Percentiles rank a stretch among this genome's conserved stretches.
phyloP scores from a whole-genome alignment of 2,329 filamentous ascomycete species.

The Coniochaeta prunicola region DNA sequence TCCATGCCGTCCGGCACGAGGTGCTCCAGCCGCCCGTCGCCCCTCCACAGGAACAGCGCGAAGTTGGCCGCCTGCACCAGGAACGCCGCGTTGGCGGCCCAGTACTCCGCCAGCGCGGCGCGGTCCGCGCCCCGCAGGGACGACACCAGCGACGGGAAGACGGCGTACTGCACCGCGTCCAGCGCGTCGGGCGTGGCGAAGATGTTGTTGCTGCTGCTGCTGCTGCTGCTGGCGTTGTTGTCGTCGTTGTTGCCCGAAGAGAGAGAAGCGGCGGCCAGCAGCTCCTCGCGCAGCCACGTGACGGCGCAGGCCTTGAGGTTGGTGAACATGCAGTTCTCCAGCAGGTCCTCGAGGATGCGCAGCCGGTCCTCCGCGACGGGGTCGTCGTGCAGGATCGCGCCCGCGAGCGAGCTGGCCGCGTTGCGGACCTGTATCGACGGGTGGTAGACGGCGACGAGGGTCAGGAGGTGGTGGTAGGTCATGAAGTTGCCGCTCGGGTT shows the following conservation, averaged over 20 bases:
- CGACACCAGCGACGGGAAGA: conserved; percentile 50
- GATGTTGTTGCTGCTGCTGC: conserved; percentile 12
- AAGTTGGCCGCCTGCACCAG: conserved; percentile 56
- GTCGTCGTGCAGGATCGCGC: conserved; percentile 48
- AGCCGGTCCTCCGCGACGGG: conserved; percentile 52
- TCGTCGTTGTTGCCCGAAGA: background rate
- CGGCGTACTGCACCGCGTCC: conserved; percentile 51
- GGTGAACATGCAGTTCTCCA: conserved; percentile 59
- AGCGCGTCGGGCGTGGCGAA: conserved; percentile 50
- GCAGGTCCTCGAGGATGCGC: conserved; percentile 54
- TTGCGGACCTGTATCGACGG: conserved; percentile 46
- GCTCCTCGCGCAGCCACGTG: conserved; percentile 56
- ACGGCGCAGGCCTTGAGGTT: conserved; percentile 56
- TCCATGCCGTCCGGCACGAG: conserved; percentile 50
- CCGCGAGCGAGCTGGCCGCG: conserved; percentile 45
- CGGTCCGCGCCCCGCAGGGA: conserved; percentile 31
- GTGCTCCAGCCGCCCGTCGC: conserved; percentile 30
- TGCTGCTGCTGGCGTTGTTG: background rate
- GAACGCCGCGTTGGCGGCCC: conserved; percentile 43
- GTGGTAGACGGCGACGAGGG: conserved; percentile 51
- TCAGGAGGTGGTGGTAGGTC: conserved; percentile 53
- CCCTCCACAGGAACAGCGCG: conserved; percentile 46
- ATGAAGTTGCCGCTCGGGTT: conserved; percentile 40
- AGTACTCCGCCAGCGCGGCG: conserved; percentile 41
- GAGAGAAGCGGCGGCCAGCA: conserved; percentile 34